Evolutionary conservation across 1,284 basidiomycete species (phyloP).

Genomic region (Uromyces viciae-fabae): DNA sequence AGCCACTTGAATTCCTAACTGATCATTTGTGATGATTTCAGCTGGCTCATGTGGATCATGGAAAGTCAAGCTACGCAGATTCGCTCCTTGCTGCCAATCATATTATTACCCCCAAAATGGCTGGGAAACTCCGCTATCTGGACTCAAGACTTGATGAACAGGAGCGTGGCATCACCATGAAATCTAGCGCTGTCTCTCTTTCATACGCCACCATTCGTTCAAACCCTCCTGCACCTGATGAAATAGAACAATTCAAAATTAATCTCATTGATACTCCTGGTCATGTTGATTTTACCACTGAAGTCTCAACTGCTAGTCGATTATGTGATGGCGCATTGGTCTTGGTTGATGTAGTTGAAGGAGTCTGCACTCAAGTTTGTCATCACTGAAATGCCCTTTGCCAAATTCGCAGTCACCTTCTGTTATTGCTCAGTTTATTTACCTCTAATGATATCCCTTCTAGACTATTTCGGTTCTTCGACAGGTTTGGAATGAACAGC

Average conservation of each 20-base stretch:
- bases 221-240: slow-evolving; percentile 8
- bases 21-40: not conserved
- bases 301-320: slow-evolving; percentile 89
- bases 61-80: slow-evolving; percentile 72
- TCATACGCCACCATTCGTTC: slow-evolving; percentile 36
- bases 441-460: not conserved
- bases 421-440: slow-evolving; percentile 61
- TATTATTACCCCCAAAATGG: slow-evolving; percentile 91
- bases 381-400: not conserved
- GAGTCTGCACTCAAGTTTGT: slow-evolving; percentile 90
- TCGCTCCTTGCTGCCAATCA: slow-evolving; percentile 92
- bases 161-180: slow-evolving; percentile 97
- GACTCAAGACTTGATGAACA: slow-evolving; percentile 97
- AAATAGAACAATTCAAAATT: slow-evolving; percentile 66
- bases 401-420: not conserved
- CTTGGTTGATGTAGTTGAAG: slow-evolving; percentile 96
- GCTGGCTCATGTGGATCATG: slow-evolving; percentile 49
- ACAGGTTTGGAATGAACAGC: slow-evolving; percentile 86
- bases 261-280: slow-evolving; percentile 99
- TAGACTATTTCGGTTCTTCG: slow-evolving; percentile 91
- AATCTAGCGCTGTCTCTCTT: slow-evolving; percentile 72
- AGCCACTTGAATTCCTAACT: not conserved
- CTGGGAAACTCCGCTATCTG: slow-evolving; percentile 91
- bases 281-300: slow-evolving; percentile 96
- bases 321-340: slow-evolving; percentile 93